Evolutionary conservation across 2,329 filamentous ascomycete species (phyloP).

Genomic region (Corinectria fuckeliana): DNA sequence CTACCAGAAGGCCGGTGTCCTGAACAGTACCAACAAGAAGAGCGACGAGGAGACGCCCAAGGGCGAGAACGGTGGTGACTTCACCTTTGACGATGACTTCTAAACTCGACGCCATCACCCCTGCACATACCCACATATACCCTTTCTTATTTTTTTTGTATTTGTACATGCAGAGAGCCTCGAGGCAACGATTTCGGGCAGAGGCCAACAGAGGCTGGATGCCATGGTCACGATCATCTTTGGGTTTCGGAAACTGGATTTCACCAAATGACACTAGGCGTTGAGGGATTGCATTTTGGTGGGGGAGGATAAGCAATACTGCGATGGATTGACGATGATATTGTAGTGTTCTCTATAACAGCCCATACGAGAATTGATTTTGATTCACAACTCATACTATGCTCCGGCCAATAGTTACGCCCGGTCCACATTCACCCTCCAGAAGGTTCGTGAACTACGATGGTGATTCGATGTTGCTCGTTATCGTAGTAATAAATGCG

Average conservation of each 20-base stretch:
- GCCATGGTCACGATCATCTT: constrained; percentile 22
- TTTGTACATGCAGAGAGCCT: constrained; percentile 36
- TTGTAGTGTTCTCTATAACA: constrained; percentile 33
- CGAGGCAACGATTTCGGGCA: constrained; percentile 28
- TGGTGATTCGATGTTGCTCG: background rate
- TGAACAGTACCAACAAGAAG: constrained; percentile 89
- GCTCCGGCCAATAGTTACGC: no score
- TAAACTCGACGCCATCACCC: constrained; percentile 57
- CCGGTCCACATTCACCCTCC: no score
- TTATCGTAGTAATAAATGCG: background rate
- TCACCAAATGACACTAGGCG: constrained; percentile 25
- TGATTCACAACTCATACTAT: background rate
- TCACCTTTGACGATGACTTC: constrained; percentile 96
- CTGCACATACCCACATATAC: constrained; percentile 34
- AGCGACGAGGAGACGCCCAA: constrained; percentile 59
- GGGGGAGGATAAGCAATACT: constrained; percentile 29
- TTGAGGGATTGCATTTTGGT: constrained; percentile 27
- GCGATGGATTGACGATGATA: constrained; percentile 37
- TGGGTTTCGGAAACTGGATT: constrained; percentile 31
- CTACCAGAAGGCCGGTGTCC: constrained; percentile 99
- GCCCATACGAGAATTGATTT: constrained; percentile 28
- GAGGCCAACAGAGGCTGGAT: constrained; percentile 10
- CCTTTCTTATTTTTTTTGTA: constrained; percentile 30
- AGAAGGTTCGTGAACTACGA: no score
- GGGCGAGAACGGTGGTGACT: constrained; percentile 74